Evolutionary conservation across 805 yeast genomes (phyloP).

Genomic region (Yamadazyma endophytica): DNA sequence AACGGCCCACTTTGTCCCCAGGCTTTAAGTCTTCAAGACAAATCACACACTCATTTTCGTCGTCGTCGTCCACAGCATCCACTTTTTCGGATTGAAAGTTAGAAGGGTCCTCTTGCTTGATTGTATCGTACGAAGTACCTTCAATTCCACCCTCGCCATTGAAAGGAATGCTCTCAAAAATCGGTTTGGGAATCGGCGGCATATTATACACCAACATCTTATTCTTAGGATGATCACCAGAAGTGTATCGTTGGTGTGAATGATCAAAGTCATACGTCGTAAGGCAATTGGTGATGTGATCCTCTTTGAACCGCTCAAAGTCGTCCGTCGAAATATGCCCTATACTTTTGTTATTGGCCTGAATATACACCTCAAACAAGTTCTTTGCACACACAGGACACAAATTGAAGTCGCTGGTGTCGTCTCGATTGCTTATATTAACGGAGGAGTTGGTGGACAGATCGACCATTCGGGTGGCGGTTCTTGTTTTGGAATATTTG

Average conservation of each 20-base stretch:
- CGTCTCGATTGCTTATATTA: slow-evolving; percentile 13
- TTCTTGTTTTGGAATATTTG: slow-evolving; percentile 15
- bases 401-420: slow-evolving; percentile 27
- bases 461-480: slow-evolving; percentile 13
- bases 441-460: slow-evolving; percentile 19
- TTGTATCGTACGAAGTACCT: slow-evolving; percentile 16
- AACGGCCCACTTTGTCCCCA: slow-evolving; percentile 85
- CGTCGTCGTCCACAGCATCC: slow-evolving; percentile 19
- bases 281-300: slow-evolving; percentile 71
- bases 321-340: slow-evolving; percentile 14
- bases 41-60: slow-evolving; percentile 80
- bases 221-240: slow-evolving; percentile 44
- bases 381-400: slow-evolving; percentile 40
- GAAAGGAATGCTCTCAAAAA: slow-evolving; percentile 29
- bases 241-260: slow-evolving; percentile 41
- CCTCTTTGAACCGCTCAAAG: slow-evolving; percentile 45
- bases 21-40: slow-evolving; percentile 86
- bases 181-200: slow-evolving; percentile 43
- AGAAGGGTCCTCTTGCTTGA: too few relatives aligned
- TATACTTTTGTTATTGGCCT: slow-evolving; percentile 10
- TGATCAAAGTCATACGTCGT: slow-evolving; percentile 65
- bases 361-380: slow-evolving; percentile 19
- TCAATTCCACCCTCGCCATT: too few relatives aligned
- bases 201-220: slow-evolving; percentile 80
- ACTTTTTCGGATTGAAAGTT: slow-evolving; percentile 7